These are phyloP conservation scores for Beauveria medogensis DNA, from an alignment of 2,329 filamentous ascomycete species.

Conservation along the genomic window DNA sequence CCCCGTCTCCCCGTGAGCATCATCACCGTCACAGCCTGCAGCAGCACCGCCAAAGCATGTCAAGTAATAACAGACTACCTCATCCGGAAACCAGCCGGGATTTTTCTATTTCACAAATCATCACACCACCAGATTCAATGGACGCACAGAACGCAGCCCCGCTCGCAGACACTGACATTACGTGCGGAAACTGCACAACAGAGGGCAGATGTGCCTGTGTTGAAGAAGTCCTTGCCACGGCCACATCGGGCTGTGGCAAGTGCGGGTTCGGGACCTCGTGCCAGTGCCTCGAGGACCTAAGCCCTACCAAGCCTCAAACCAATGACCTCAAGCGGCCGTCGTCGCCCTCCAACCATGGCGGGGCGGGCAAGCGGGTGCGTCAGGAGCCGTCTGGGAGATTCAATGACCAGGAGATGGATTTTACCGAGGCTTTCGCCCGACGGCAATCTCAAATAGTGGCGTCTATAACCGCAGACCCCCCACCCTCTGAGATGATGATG, in stretches of 20 bases:
- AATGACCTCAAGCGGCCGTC: conserved; percentile 40
- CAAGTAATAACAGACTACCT: conserved; percentile 17
- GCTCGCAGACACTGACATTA: conserved; percentile 26
- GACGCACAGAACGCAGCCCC: conserved; percentile 23
- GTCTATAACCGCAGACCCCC: conserved; percentile 18
- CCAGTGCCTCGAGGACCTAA: conserved; percentile 54
- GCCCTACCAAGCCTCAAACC: conserved; percentile 25
- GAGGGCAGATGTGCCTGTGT: conserved; percentile 49
- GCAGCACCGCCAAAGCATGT: conserved; percentile 20
- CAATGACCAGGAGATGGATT: conserved; percentile 57
- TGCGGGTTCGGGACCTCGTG: conserved; percentile 57
- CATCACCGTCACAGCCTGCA: conserved; percentile 21
- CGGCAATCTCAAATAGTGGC: conserved; percentile 22
- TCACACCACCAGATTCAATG: conserved; percentile 42
- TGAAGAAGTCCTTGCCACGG: conserved; percentile 48
- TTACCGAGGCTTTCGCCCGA: conserved; percentile 57
- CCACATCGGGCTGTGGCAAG: conserved; percentile 53
- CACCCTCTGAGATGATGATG: conserved; percentile 23
- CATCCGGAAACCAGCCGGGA: conserved; percentile 28
- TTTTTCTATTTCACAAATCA: conserved; percentile 50
- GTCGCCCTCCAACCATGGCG: conserved; percentile 34
- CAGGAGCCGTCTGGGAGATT: conserved; percentile 35
- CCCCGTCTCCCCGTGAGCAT: conserved; percentile 8
- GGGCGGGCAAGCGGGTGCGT: conserved; percentile 49
- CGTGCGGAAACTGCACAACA: conserved; percentile 49